Conservation (phyloP, 257 asterid species). For the Agastache rugosa region DNA sequence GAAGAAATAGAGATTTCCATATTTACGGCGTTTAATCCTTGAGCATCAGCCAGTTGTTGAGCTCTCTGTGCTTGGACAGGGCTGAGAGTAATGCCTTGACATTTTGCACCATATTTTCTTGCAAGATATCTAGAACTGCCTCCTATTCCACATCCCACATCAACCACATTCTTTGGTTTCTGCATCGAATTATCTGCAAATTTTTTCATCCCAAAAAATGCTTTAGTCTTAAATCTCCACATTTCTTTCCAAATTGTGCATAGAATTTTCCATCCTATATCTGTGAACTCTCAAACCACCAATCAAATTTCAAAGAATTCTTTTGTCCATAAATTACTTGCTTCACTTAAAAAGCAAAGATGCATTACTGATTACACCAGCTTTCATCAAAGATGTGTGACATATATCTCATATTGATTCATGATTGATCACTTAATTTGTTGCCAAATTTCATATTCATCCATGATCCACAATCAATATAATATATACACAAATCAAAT, state of each 20-base stretch:
- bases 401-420: too few relatives aligned
- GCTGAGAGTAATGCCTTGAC: constrained; percentile 88
- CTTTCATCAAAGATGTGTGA: too few relatives aligned
- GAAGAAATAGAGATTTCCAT: too few relatives aligned
- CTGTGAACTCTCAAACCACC: neutral
- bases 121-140: constrained; percentile 92
- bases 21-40: constrained; percentile 59
- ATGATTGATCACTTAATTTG: too few relatives aligned
- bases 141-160: constrained; percentile 98
- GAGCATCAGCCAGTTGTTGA: constrained; percentile 76
- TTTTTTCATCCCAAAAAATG: neutral
- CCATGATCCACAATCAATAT: neutral
- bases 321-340: neutral
- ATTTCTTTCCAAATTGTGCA: neutral
- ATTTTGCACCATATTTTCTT: constrained; percentile 68
- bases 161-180: constrained; percentile 74
- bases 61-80: constrained; percentile 99
- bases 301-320: neutral
- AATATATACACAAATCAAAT: neutral
- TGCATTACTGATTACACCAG: neutral
- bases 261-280: neutral
- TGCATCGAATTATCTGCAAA: constrained; percentile 55
- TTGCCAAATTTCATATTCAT: too few relatives aligned
- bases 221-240: neutral
- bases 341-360: neutral